These are phyloP conservation scores for Coprinopsis sp. DNA, from an alignment of 768 basidiomycete species.

Conservation along the genomic window DNA sequence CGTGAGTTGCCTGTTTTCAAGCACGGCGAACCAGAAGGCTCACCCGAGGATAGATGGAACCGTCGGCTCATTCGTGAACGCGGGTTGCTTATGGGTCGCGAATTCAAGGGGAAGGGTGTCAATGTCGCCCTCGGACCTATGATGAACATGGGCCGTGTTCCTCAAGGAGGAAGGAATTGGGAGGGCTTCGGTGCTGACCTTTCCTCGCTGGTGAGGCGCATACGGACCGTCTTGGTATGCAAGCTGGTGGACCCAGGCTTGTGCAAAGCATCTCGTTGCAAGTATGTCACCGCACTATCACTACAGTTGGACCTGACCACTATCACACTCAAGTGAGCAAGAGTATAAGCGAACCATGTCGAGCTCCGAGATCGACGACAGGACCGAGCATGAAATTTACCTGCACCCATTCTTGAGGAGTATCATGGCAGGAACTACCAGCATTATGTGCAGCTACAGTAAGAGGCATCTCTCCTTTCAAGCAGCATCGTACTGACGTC, in stretches of 20 bases:
- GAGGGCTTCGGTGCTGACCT: slow-evolving; percentile 95
- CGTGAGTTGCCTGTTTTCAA: slow-evolving; percentile 41
- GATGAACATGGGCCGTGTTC: slow-evolving; percentile 84
- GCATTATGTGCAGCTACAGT: slow-evolving; percentile 78
- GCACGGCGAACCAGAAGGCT: slow-evolving; percentile 3
- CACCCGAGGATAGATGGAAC: slow-evolving; percentile 51
- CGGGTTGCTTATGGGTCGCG: slow-evolving; percentile 74
- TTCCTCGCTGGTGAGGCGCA: slow-evolving; percentile 74
- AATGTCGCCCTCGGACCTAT: slow-evolving; percentile 75
- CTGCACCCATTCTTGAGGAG: slow-evolving; percentile 64
- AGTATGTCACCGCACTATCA: slow-evolving; percentile 38
- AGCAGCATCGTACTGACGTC: not conserved
- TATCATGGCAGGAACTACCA: slow-evolving; percentile 69
- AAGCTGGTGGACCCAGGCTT: slow-evolving; percentile 79
- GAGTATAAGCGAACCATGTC: slow-evolving; percentile 53
- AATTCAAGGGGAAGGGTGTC: slow-evolving; percentile 81
- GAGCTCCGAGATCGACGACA: slow-evolving; percentile 72
- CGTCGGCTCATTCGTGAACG: slow-evolving; percentile 72
- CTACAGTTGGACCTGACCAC: not conserved
- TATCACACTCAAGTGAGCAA: slow-evolving; percentile 54
- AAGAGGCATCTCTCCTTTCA: slow-evolving; percentile 14
- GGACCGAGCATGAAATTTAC: slow-evolving; percentile 75
- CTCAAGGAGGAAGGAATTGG: slow-evolving; percentile 85
- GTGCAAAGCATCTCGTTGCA: slow-evolving; percentile 84
- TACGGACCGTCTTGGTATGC: slow-evolving; percentile 80